A percentile compares a stretch with the other conserved stretches of the same genome.
phyloP scores from a whole-genome alignment of 2,329 filamentous ascomycete genomes.

The Calonectria hawksworthii region DNA sequence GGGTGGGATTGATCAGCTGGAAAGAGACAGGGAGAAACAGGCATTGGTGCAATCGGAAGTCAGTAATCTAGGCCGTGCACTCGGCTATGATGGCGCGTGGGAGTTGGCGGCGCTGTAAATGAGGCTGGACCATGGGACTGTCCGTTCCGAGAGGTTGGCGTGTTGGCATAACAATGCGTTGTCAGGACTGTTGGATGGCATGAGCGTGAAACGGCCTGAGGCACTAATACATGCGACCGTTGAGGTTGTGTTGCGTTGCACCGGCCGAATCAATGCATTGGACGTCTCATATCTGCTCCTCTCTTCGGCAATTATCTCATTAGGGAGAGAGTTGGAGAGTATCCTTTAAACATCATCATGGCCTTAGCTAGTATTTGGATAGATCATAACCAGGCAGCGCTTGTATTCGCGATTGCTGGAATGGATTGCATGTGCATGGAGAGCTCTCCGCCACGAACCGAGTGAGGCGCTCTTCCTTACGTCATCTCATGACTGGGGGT shows the following conservation, averaged over 20 bases:
- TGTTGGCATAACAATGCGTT: not conserved
- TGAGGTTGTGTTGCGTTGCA: not conserved
- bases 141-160: not conserved
- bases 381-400: not conserved
- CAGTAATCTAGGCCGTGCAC: not conserved
- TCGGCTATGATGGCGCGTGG: not conserved
- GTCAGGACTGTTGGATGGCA: not conserved
- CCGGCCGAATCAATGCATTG: not conserved
- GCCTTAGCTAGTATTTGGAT: not conserved
- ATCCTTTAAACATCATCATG: not conserved
- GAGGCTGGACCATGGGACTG: not conserved
- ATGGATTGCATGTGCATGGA: not conserved
- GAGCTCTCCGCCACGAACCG: slow-evolving; percentile 7
- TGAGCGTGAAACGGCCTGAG: not conserved
- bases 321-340: not conserved
- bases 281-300: not conserved
- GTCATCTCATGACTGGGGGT: slow-evolving; percentile 16
- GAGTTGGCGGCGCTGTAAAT: not conserved
- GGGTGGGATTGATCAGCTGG: not conserved
- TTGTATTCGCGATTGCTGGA: not conserved
- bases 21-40: not conserved
- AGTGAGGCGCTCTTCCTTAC: slow-evolving; percentile 14
- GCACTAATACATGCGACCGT: not conserved
- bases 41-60: not conserved
- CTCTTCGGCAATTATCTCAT: not conserved